Conservation (phyloP, 2,329 filamentous ascomycete species). For the Talaromyces sp. region DNA sequence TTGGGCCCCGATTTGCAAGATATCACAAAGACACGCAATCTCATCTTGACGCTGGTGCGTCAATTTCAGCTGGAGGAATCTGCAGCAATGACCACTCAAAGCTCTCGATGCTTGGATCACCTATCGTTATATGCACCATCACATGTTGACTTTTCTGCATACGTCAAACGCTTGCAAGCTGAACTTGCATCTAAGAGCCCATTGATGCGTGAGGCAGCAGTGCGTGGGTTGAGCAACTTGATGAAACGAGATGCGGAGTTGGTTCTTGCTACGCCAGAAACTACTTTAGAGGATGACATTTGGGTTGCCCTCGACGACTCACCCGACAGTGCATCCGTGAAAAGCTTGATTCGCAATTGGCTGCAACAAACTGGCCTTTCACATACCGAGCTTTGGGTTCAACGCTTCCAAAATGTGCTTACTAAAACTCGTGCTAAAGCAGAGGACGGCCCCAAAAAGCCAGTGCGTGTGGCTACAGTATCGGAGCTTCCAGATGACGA, state of each 20-base stretch:
- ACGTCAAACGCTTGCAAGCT: constrained; percentile 74
- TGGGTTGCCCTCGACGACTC: constrained; percentile 81
- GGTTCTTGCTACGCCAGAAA: constrained; percentile 68
- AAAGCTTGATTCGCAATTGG: constrained; percentile 87
- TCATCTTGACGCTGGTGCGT: constrained; percentile 79
- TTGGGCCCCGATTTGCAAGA: constrained; percentile 93
- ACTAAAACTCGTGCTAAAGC: constrained; percentile 74
- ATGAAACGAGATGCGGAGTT: constrained; percentile 89
- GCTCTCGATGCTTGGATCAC: constrained; percentile 80
- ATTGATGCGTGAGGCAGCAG: constrained; percentile 69
- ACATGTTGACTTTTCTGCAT: constrained; percentile 75
- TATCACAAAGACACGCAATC: constrained; percentile 79
- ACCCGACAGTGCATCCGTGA: constrained; percentile 72
- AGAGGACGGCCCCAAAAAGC: constrained; percentile 40
- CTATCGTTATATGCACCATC: constrained; percentile 85
- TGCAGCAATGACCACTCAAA: constrained; percentile 64
- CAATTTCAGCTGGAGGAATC: constrained; percentile 76
- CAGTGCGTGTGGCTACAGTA: constrained; percentile 39
- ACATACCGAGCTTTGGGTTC: constrained; percentile 79
- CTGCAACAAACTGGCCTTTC: constrained; percentile 78
- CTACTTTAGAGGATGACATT: constrained; percentile 79
- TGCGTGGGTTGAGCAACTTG: constrained; percentile 85
- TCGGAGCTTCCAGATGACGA: constrained; percentile 94
- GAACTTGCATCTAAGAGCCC: constrained; percentile 65
- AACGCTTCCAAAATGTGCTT: constrained; percentile 79